Evolutionary conservation across 1,284 basidiomycete genomes (phyloP).

Genomic region (Sanghuangporus weigelae): DNA sequence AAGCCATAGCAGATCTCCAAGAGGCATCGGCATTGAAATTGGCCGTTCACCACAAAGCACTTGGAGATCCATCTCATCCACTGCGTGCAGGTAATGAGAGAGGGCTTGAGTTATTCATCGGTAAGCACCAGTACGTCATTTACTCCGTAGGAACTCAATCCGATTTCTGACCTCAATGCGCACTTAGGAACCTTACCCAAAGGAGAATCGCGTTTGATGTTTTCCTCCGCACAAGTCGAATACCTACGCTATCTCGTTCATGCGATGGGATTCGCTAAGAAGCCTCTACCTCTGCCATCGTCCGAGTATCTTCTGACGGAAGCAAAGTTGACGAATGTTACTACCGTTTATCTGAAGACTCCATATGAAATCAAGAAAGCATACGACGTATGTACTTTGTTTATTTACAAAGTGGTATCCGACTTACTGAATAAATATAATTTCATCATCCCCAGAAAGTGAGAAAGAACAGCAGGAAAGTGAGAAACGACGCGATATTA

Average conservation of each 20-base stretch:
- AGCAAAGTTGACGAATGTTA: conserved; percentile 47
- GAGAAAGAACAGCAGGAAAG: conserved; percentile 72
- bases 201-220: conserved; percentile 67
- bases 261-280: conserved; percentile 60
- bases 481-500: conserved; percentile 52
- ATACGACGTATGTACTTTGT: conserved; percentile 43
- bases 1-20: conserved; percentile 38
- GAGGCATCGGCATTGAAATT: conserved; percentile 65
- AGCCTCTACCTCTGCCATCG: conserved; percentile 62
- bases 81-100: conserved; percentile 54
- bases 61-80: conserved; percentile 72
- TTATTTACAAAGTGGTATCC: not conserved
- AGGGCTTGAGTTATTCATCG: conserved; percentile 70
- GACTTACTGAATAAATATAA: not conserved
- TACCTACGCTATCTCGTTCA: conserved; percentile 83
- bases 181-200: conserved; percentile 34
- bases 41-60: conserved; percentile 55
- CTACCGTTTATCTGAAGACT: conserved; percentile 51
- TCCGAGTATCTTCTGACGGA: conserved; percentile 62
- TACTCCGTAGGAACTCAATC: conserved; percentile 10
- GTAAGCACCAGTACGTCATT: conserved; percentile 33
- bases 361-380: conserved; percentile 49
- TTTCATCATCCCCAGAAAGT: conserved; percentile 42
- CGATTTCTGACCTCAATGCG: not conserved
- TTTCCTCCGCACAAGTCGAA: conserved; percentile 78